Evolutionary conservation across 1,139 yeast genomes (phyloP).

Genomic region (Chernovozyma aurita): DNA sequence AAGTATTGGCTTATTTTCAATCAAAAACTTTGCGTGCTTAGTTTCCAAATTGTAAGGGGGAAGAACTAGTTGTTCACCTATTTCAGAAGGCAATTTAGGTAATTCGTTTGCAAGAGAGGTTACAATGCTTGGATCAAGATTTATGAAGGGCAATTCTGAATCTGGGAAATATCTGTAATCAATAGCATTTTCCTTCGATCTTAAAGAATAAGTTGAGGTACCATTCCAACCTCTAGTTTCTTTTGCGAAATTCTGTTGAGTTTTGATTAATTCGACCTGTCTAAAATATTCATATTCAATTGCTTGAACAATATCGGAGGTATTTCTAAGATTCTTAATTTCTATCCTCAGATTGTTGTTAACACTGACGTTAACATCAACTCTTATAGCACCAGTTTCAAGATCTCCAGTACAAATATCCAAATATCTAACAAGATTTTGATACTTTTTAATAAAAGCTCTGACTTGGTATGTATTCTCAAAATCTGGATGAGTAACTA

Average conservation of each 20-base stretch:
- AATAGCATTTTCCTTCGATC: constrained; percentile 75
- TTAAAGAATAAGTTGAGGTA: constrained; percentile 51
- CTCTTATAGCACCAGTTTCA: constrained; percentile 93
- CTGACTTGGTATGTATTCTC: constrained; percentile 62
- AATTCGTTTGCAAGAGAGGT: constrained; percentile 35
- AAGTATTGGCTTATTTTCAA: constrained; percentile 41
- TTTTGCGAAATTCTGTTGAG: constrained; percentile 18
- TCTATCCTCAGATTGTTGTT: constrained; percentile 73
- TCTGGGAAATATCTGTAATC: constrained; percentile 96
- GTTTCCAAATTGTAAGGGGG: constrained; percentile 56
- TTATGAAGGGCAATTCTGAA: constrained; percentile 70
- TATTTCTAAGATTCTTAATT: constrained; percentile 81
- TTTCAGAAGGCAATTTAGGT: constrained; percentile 63
- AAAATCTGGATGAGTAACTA: constrained; percentile 90
- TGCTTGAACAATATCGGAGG: constrained; percentile 76
- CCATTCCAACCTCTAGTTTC: constrained; percentile 97
- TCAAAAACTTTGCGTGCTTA: constrained; percentile 66
- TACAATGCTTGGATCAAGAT: constrained; percentile 34
- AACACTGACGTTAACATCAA: constrained; percentile 87
- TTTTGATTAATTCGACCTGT: constrained; percentile 45
- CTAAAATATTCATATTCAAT: constrained; percentile 70
- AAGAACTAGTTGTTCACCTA: constrained; percentile 43
- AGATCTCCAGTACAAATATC: constrained; percentile 83
- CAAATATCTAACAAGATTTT: constrained; percentile 61
- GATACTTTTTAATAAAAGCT: constrained; percentile 78